Base-by-base conservation (phyloP, 75 land plant species). In the Gnetum montanum region DNA sequence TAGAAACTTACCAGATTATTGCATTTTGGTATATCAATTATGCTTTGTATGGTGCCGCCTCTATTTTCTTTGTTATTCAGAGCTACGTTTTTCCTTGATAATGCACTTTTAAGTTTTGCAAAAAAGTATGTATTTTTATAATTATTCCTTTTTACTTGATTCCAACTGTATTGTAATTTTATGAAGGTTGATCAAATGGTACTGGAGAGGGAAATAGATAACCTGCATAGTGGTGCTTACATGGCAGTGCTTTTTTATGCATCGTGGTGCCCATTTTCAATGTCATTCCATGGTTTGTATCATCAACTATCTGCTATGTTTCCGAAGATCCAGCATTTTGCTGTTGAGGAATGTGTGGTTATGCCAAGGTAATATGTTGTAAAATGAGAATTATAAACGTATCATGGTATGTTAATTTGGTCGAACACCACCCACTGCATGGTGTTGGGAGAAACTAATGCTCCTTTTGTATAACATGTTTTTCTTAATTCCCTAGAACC, bases 231-330 rank as follows among this genome's bases (percentile, higher is more conserved):
- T 25, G 58, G 47, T 38, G 59, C 68, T 26, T 81, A 71, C 65
- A 75, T 79, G 26, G 72, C 87, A 25, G 46, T 88, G 45, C 77
- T 92, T 24, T 88, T 89, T 52, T 82, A 92, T 72, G 90, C 97
- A 58, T 84, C 90, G 23, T 92, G 97, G 97, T 92, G 97, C 59
- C 86, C 95, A 19, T 92, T 92, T 70, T 92, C 97, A 0, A 69
- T 60, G 51, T 20, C 54, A 11, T 73, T 65, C 50, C 70, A 70
- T 38, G 83, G 95, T 20, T 65, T 69, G 31, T 88, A 85, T 50
- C 70, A 75, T 30, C 29, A 49, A 11, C 48, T 88, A 1, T 75
- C 97, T 13, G 63, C 75, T 31, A 29, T 79, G 44, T 92, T 75
- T 67, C 90, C 97, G 1, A 58, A 70, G 15, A 74, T 92, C 16